These are phyloP conservation scores for Fusarium camptoceras DNA, from an alignment of 2,329 filamentous ascomycete genomes.

Conservation along the genomic window DNA sequence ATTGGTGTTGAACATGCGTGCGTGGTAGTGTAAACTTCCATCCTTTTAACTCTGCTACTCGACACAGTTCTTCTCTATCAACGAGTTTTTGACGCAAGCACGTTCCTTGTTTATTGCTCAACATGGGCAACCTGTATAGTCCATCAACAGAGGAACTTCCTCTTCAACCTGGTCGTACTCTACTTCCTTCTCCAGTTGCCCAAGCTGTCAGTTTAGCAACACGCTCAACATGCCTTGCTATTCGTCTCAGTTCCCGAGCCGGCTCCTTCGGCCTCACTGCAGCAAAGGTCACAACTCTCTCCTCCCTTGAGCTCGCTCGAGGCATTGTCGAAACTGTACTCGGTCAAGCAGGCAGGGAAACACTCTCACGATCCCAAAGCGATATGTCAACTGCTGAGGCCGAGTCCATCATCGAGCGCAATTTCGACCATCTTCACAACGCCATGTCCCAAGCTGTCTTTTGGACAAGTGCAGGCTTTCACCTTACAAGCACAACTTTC, in stretches of 20 bases:
- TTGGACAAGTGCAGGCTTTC: constrained; percentile 70
- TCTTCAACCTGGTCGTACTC: constrained; percentile 55
- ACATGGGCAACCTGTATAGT: constrained; percentile 39
- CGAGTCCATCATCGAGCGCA: constrained; percentile 67
- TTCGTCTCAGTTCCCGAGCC: constrained; percentile 65
- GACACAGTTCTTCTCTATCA: background rate
- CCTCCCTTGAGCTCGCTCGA: constrained; percentile 67
- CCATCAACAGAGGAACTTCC: constrained; percentile 30
- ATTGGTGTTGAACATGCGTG: constrained; percentile 29
- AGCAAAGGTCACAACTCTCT: constrained; percentile 67
- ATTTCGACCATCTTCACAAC: constrained; percentile 66
- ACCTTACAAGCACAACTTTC: constrained; percentile 67
- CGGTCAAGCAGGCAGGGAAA: constrained; percentile 63
- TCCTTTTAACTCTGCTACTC: constrained; percentile 1
- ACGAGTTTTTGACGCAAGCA: background rate
- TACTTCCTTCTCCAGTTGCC: constrained; percentile 69
- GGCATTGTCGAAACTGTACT: constrained; percentile 67
- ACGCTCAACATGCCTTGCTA: constrained; percentile 68
- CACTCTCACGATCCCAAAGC: constrained; percentile 57
- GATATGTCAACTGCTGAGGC: constrained; percentile 64
- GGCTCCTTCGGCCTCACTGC: constrained; percentile 65
- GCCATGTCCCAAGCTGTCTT: constrained; percentile 70
- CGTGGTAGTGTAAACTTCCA: constrained; percentile 18
- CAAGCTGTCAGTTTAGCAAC: constrained; percentile 70
- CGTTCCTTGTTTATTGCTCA: background rate